phyloP scores from a whole-genome alignment of 2,329 filamentous ascomycete species.

The Epichloe gansuensis region DNA sequence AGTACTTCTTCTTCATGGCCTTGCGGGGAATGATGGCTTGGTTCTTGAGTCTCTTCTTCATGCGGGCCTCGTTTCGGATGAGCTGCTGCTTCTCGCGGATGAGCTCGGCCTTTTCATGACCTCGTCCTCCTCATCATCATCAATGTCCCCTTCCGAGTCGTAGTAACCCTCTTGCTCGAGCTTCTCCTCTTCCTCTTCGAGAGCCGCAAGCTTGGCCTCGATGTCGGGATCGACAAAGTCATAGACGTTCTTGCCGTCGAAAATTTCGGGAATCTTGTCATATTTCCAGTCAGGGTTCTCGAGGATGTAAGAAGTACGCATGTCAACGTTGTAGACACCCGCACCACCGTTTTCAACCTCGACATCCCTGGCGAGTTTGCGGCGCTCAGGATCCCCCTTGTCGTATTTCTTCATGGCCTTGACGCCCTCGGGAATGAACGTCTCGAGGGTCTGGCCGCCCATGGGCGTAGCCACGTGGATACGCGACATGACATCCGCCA shows the following conservation, averaged over 20 bases:
- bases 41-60: slow-evolving; percentile 97
- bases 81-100: slow-evolving; percentile 91
- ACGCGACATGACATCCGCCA: slow-evolving; percentile 81
- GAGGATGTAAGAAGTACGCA: slow-evolving; percentile 79
- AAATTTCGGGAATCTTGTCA: slow-evolving; percentile 87
- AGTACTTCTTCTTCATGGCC: slow-evolving; percentile 66
- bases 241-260: slow-evolving; percentile 93
- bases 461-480: slow-evolving; percentile 97
- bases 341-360: slow-evolving; percentile 89
- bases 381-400: slow-evolving; percentile 75
- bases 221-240: slow-evolving; percentile 97
- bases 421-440: slow-evolving; percentile 78
- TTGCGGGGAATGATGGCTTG: slow-evolving; percentile 83
- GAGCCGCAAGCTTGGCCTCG: slow-evolving; percentile 76
- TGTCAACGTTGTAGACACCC: slow-evolving; percentile 89
- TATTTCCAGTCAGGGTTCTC: slow-evolving; percentile 89
- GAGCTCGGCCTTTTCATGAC: slow-evolving; percentile 82
- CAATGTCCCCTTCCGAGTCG: slow-evolving; percentile 69
- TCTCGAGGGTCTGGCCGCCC: slow-evolving; percentile 64
- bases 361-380: slow-evolving; percentile 69
- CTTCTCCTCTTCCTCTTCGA: slow-evolving; percentile 92
- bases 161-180: slow-evolving; percentile 90
- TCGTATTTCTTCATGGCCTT: slow-evolving; percentile 80
- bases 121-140: slow-evolving; percentile 81
- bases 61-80: slow-evolving; percentile 86